Conservation (phyloP, 1,139 yeast genomes). For the Magnusiomyces tetraspermus region DNA sequence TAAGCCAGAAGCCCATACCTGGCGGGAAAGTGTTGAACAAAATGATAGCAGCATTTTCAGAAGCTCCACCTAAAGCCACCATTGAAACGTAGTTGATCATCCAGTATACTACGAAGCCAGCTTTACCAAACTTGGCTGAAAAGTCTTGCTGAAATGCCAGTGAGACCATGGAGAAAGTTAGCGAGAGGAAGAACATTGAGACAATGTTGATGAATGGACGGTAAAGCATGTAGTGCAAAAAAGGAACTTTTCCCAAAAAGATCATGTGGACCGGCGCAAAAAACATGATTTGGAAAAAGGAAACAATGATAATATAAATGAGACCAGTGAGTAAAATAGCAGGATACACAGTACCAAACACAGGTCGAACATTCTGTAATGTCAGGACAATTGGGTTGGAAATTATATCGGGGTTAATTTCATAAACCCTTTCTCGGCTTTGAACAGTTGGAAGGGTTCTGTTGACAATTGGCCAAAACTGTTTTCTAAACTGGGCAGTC, state of each 20-base stretch:
- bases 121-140: constrained; percentile 44
- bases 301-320: constrained; percentile 61
- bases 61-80: constrained; percentile 55
- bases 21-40: constrained; percentile 41
- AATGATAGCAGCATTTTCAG: constrained; percentile 47
- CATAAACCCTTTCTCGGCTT: constrained; percentile 17
- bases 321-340: constrained; percentile 71
- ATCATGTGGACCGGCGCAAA: constrained; percentile 46
- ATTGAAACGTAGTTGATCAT: constrained; percentile 49
- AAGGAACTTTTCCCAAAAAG: constrained; percentile 39
- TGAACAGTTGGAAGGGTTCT: neutral
- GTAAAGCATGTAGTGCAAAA: constrained; percentile 41
- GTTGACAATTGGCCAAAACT: neutral
- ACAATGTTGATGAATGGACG: constrained; percentile 41
- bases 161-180: constrained; percentile 50
- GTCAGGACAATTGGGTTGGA: constrained; percentile 35
- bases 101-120: constrained; percentile 62
- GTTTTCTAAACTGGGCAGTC: neutral
- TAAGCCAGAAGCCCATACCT: constrained; percentile 53
- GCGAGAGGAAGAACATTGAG: constrained; percentile 44
- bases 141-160: constrained; percentile 51
- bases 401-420: constrained; percentile 20
- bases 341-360: constrained; percentile 39
- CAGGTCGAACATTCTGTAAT: constrained; percentile 37
- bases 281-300: constrained; percentile 52